These are phyloP conservation scores for Xylaria polymorpha DNA, from an alignment of 2,329 filamentous ascomycete genomes.

Conservation along the genomic window DNA sequence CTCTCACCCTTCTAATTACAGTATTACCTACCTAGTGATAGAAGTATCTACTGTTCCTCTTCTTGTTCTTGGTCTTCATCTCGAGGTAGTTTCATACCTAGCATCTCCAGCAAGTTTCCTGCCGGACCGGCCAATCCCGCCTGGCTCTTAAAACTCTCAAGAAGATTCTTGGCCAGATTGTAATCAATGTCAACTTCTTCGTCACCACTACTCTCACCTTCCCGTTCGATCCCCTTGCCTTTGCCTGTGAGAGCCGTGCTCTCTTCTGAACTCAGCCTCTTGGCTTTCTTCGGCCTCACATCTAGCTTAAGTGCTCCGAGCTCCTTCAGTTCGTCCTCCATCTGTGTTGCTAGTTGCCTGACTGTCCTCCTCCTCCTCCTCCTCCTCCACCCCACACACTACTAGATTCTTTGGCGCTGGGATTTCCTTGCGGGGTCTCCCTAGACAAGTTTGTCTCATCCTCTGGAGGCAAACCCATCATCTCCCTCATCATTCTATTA, in stretches of 20 bases:
- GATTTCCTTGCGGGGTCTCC: constrained; percentile 24
- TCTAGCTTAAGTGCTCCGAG: constrained; percentile 73
- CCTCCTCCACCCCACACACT: no score
- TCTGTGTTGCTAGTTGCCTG: constrained; percentile 71
- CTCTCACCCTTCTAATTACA: neutral
- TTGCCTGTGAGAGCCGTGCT: constrained; percentile 38
- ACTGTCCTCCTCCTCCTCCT: constrained; percentile 72
- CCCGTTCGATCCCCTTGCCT: constrained; percentile 43
- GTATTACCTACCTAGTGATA: neutral
- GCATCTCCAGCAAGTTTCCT: constrained; percentile 85
- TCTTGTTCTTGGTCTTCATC: constrained; percentile 73
- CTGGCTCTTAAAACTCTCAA: constrained; percentile 94
- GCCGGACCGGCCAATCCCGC: constrained; percentile 86
- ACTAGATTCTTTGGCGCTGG: neutral
- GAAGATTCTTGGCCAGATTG: constrained; percentile 87
- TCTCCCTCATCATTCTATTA: constrained; percentile 86
- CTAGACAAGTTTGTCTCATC: constrained; percentile 23
- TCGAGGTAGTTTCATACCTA: constrained; percentile 84
- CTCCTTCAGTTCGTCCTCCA: constrained; percentile 78
- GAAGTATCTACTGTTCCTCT: constrained; percentile 32
- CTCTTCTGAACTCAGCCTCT: constrained; percentile 48
- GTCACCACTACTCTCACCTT: constrained; percentile 60
- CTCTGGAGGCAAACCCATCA: constrained; percentile 75
- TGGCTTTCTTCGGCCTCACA: constrained; percentile 49
- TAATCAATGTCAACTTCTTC: constrained; percentile 82